Conservation (phyloP, 2,329 filamentous ascomycete species). For the Ophiostoma populinum region DNA sequence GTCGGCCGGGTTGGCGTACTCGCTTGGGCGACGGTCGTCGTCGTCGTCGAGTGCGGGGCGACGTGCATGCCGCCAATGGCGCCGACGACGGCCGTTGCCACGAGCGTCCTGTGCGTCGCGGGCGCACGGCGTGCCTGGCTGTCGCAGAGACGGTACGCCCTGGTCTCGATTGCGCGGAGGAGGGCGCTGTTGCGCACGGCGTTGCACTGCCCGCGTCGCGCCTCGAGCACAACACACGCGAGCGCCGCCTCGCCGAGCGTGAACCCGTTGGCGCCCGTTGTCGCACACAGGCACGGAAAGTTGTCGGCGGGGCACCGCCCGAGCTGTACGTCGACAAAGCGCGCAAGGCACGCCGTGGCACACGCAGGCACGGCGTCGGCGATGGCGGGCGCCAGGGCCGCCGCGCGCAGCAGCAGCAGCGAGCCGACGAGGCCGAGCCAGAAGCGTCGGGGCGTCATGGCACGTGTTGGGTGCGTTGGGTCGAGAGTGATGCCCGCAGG, state of each 20-base stretch:
- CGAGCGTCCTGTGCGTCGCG: constrained; percentile 41
- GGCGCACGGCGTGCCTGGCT: constrained; percentile 29
- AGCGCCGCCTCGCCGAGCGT: constrained; percentile 57
- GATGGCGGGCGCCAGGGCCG: constrained; percentile 17
- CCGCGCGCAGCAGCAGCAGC: not conserved
- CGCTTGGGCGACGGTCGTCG: constrained; percentile 20
- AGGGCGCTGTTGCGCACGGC: constrained; percentile 26
- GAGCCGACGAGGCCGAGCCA: no score
- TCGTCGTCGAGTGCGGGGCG: constrained; percentile 13
- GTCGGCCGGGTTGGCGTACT: constrained; percentile 1
- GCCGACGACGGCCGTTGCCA: constrained; percentile 33
- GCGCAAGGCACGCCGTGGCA: constrained; percentile 41
- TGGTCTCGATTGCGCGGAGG: not conserved
- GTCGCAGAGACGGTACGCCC: constrained; percentile 26
- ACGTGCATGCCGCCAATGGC: constrained; percentile 11
- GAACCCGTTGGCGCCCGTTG: constrained; percentile 39
- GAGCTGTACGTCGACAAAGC: constrained; percentile 47
- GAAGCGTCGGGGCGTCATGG: no score
- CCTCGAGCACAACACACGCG: constrained; percentile 44
- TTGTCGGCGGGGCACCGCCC: constrained; percentile 27
- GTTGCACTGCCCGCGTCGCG: constrained; percentile 24
- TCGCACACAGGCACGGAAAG: constrained; percentile 46
- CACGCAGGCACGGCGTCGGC: constrained; percentile 36
- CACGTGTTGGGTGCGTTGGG: no score
- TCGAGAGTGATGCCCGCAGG: no score